Evolutionary conservation across 768 basidiomycete genomes (phyloP).

Genomic region (Naematelia aurantialba): DNA sequence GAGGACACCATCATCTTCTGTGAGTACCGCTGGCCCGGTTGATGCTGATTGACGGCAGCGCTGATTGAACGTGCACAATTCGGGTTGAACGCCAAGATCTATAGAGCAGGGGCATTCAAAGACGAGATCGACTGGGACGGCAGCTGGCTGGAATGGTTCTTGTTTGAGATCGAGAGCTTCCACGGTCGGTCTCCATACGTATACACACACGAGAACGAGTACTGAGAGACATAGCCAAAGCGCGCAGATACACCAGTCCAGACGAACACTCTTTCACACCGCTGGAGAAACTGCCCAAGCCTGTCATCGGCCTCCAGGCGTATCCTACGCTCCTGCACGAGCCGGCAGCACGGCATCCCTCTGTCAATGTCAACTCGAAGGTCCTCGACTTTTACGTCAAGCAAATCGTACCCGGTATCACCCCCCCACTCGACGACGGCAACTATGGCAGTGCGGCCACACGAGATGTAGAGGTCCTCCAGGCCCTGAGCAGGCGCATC

Average conservation of each 20-base stretch:
- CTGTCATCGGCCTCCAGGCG: conserved; percentile 68
- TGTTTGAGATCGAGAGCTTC: conserved; percentile 89
- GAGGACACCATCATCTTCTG: conserved; percentile 98
- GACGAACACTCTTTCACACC: conserved; percentile 95
- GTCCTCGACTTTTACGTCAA: conserved; percentile 87
- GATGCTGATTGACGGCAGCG: conserved; percentile 4
- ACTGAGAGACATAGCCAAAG: conserved; percentile 64
- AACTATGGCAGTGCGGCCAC: conserved; percentile 96
- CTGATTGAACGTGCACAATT: conserved; percentile 98
- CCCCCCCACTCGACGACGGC: conserved; percentile 67
- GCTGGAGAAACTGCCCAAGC: conserved; percentile 64
- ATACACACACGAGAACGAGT: neutral
- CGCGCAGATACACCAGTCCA: conserved; percentile 93
- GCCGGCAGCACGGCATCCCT: conserved; percentile 53
- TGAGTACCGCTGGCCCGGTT: conserved; percentile 29
- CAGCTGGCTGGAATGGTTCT: conserved; percentile 96
- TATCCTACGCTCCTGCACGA: conserved; percentile 68
- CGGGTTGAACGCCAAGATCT: conserved; percentile 85
- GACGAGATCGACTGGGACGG: conserved; percentile 69
- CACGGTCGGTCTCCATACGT: conserved; percentile 66
- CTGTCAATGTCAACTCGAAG: conserved; percentile 73
- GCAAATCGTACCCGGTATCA: conserved; percentile 84
- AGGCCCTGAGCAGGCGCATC: conserved; percentile 94
- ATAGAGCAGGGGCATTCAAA: conserved; percentile 74
- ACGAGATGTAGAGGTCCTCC: conserved; percentile 92